A percentile compares a stretch with the other conserved stretches of the same genome.
These are phyloP conservation scores for Acarospora socialis DNA, from an alignment of 2,329 filamentous ascomycete species.

Conservation along the genomic window DNA sequence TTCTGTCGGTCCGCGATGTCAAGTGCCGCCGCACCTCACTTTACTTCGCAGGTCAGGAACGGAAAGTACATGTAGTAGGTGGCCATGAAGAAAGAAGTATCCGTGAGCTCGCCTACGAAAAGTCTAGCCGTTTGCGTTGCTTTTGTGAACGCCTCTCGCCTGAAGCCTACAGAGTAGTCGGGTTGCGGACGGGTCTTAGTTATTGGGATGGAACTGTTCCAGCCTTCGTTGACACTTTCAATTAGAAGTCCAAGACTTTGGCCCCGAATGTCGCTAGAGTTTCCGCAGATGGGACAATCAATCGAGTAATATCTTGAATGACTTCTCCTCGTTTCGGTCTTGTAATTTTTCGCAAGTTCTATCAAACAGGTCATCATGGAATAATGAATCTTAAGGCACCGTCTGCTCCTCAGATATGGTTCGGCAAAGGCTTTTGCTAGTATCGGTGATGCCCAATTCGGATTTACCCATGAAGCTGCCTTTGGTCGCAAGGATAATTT, in stretches of 20 bases:
- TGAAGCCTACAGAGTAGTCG: conserved; percentile 25
- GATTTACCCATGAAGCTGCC: conserved; percentile 25
- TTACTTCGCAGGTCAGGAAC: conserved; percentile 36
- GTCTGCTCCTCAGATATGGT: conserved; percentile 22
- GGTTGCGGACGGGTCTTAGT: conserved; percentile 22
- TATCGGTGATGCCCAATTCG: conserved; percentile 18
- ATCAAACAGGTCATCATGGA: conserved; percentile 19
- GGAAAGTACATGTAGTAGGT: conserved; percentile 37
- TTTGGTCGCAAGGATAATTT: conserved; percentile 25
- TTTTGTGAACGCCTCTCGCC: conserved; percentile 21
- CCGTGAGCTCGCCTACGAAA: conserved; percentile 13
- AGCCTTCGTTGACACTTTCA: conserved; percentile 30
- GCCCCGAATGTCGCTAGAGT: conserved; percentile 19
- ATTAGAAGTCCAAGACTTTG: conserved; percentile 21
- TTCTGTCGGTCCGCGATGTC: conserved; percentile 20
- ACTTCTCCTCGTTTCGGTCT: conserved; percentile 14
- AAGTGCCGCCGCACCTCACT: conserved; percentile 25
- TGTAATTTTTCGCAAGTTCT: conserved; percentile 11
- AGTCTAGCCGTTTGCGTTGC: conserved; percentile 24
- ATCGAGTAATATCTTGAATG: conserved; percentile 11
- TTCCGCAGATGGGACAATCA: conserved; percentile 18
- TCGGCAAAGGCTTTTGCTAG: conserved; percentile 20
- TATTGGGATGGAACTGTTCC: conserved; percentile 20
- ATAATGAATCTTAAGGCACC: conserved; percentile 23
- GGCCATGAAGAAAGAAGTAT: conserved; percentile 29